Evolutionary conservation across 352 stramenopile species (phyloP), one percentile per base, ranked within the genome.

Genomic region (Pythium myriotylum): DNA sequence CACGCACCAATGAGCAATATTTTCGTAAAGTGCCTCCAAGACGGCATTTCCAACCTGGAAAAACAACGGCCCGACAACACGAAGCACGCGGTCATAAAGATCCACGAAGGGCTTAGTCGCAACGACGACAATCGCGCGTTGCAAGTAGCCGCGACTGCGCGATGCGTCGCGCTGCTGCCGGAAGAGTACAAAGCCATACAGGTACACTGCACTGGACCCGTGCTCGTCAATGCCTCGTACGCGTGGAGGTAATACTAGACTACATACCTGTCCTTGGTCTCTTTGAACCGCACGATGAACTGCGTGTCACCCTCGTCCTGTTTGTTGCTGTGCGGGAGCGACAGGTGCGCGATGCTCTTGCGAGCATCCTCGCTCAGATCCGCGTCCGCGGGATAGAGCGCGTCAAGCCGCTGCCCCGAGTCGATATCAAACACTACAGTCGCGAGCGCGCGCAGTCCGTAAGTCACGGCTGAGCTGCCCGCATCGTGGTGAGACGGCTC

Each of bases 101-200:
- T 90, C 85, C 20, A 93, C 70, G 51, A 81, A 95, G 2, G 88
- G 86, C 33, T 80, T 76, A 1, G 76, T 67, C 24, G 69, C 87
- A 16, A 96, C 69, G 7, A 94, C 52, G n/a, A 96, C 83, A n/a
- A 96, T 62, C 22, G 88, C 76, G 47, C 90, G 89, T 45, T 96
- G 88, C 49, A 92, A 86, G 72, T 94, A 96, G 8, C 86, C 86
- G 23, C 88, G 81, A 19, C 60, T 86, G 4, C 72, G 74, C 19
- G 68, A 80, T 35, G 76, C 68, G 62, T 95, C 88, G 47, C 88
- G 88, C 50, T 87, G 80, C 54, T 94, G 86, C 1, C 86, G 81
- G 49, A 95, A 96, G 26, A 96, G 75, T 62, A 94, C 86, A 54
- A 93, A 94, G 14, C 86, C 85, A 52, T 88, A 94, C 4, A 92